These are phyloP conservation scores for Ramularia endophylla DNA, from an alignment of 2,329 filamentous ascomycete species.

Conservation along the genomic window DNA sequence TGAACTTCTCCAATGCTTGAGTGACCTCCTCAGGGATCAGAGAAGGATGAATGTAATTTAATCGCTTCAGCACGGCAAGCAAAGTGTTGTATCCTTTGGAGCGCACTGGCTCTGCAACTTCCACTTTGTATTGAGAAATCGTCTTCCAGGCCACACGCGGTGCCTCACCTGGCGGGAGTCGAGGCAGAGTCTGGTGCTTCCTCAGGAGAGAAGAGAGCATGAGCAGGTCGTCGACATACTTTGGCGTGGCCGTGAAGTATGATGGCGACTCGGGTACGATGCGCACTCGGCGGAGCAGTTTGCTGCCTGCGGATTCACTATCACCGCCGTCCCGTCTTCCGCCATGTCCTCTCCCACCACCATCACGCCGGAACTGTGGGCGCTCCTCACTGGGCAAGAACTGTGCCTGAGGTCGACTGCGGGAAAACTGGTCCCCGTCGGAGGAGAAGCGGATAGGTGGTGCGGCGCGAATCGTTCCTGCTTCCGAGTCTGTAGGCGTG, in stretches of 20 bases:
- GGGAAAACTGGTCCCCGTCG: conserved; percentile 22
- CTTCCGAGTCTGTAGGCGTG: conserved; percentile 17
- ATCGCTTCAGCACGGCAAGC: conserved; percentile 65
- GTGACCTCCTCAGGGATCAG: conserved; percentile 67
- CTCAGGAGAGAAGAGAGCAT: conserved; percentile 64
- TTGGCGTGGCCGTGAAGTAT: conserved; percentile 86
- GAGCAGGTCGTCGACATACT: conserved; percentile 81
- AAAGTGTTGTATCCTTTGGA: conserved; percentile 73
- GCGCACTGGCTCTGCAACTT: conserved; percentile 66
- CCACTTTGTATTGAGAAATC: conserved; percentile 66
- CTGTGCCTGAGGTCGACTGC: conserved; percentile 11
- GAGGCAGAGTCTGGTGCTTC: conserved; percentile 68
- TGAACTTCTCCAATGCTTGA: conserved; percentile 61
- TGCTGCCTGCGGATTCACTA: conserved; percentile 7
- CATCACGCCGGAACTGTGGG: conserved; percentile 1
- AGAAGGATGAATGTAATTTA: conserved; percentile 79
- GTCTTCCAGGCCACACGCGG: conserved; percentile 76
- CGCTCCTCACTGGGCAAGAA: conserved; percentile 11
- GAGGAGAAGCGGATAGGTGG: conserved; percentile 24
- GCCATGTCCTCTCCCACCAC: not conserved
- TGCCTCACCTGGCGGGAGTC: conserved; percentile 57
- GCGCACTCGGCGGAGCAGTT: conserved; percentile 47
- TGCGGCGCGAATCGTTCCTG: conserved; percentile 22
- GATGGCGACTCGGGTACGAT: conserved; percentile 78
- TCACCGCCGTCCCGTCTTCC: conserved; percentile 6